Evolutionary conservation across 768 basidiomycete species (phyloP).

Genomic region (Panellus pusillus): DNA sequence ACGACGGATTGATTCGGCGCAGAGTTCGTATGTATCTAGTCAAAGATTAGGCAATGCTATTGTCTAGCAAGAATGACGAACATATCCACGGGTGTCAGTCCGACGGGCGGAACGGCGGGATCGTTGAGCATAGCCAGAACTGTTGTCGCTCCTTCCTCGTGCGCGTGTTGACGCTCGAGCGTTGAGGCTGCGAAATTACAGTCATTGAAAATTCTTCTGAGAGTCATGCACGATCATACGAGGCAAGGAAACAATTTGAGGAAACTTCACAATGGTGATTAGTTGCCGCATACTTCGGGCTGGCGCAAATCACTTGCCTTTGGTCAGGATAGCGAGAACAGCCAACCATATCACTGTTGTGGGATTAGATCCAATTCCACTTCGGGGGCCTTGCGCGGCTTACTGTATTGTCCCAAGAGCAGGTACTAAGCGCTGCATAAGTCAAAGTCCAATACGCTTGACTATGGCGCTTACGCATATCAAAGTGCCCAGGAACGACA

Average conservation of each 20-base stretch:
- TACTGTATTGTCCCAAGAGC: slow-evolving; percentile 18
- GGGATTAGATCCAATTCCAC: background rate
- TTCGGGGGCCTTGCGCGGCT: background rate
- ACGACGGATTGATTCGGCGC: slow-evolving; percentile 1
- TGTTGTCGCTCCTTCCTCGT: background rate
- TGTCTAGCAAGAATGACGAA: background rate
- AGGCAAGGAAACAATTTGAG: slow-evolving; percentile 21
- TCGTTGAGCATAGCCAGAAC: background rate
- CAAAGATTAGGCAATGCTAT: no score
- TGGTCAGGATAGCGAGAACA: slow-evolving; percentile 18
- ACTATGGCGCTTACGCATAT: slow-evolving; percentile 11
- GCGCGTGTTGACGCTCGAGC: slow-evolving; percentile 13
- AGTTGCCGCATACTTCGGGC: background rate
- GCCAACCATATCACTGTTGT: slow-evolving; percentile 20
- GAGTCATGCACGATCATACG: slow-evolving; percentile 4
- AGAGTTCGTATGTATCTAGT: background rate
- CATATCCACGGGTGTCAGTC: slow-evolving; percentile 2
- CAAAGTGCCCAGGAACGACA: slow-evolving; percentile 17
- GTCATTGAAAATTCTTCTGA: background rate
- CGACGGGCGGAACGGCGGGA: background rate
- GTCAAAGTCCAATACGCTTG: background rate
- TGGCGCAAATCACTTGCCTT: slow-evolving; percentile 3
- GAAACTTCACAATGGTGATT: slow-evolving; percentile 6
- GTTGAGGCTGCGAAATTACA: slow-evolving; percentile 11
- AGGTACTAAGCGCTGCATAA: slow-evolving; percentile 13